Evolutionary conservation across 2,329 filamentous ascomycete genomes (phyloP), one percentile per base, ranked within the genome.

Genomic region (Bretziella fagacearum): DNA sequence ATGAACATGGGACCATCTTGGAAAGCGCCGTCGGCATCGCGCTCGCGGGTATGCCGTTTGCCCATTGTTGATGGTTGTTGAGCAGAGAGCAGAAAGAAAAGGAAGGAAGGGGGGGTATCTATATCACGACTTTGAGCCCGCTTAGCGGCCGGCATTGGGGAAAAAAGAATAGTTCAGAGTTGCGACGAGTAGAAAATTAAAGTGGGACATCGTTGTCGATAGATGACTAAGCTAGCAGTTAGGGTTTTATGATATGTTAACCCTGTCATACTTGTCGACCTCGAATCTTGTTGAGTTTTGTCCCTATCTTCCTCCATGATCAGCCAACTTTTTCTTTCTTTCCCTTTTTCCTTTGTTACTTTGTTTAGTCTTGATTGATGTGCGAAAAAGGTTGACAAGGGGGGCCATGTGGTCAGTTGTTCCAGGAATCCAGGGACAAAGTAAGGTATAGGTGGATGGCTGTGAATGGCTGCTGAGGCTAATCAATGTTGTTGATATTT

Each of bases 21-120:
- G 25, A 64, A 62, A 26, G 60, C 62, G 5, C 60, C 59, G 29
- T 59, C 61, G 44, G 61, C 63, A 51, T 70, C 65, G 13, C 55
- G 55, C 43, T 60, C 62, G 43, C 58, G 56, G 29, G 62, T 58
- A 45, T 61, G 56, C 53, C 68, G 59, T 57, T 72, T 73, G 22
- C 59, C 61, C 69, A 71, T 71, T 39, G 30, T 53, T 18, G 17
- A 30, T 20, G 25, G n/a, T 2, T 39, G 7, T 23, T 39, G 15
- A 11, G 35, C 27, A 30, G 3, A 30, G 10, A 39, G 17, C 18
- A 33, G 6, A 6, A 30, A 18, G 8, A 18, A 17, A 10, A 17
- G 10, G 36, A 15, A n/a, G 30, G 10, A 18, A 15, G 22, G n/a
- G 22, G 37, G 17, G 37, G 30, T 15, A 46, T 13, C 18, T 23